Base-by-base conservation (phyloP, 1,139 yeast species). In the Zhuliangozyma parablackwelliae region DNA sequence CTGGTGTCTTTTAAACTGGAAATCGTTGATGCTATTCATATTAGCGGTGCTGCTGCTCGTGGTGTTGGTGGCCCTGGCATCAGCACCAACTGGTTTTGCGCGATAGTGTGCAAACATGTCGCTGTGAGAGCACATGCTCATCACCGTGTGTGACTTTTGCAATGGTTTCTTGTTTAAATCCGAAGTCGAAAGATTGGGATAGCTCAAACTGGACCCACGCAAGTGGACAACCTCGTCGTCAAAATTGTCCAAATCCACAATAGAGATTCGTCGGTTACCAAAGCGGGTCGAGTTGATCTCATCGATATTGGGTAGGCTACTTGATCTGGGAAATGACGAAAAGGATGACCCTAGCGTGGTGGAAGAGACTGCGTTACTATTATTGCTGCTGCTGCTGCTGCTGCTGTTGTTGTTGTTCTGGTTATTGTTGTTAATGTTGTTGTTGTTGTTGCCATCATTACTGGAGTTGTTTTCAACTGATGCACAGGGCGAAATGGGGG, bases 161-260 rank as follows among this genome's bases (percentile, higher is more conserved):
- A 9, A 13, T 16, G 13, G 32, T 12, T 10, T 23, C 11, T 26
- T 31, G 13, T 27, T 26, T 16, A 36, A 29, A 28, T 41, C 42
- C 35, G 30, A 30, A 10, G 41, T 35, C 21, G 34, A 29, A 23
- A 35, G 29, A 25, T 40, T 31, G 30, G 26, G 29, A 28, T 38
- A 37, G 28, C 16, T 16, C 10, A 26, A 26, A 12, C 20, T 9
- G 6, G 26, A 35, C 10, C 23, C 26, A 4, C 35, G 41, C 7
- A 38, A 34, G 28, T 37, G 21, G 9, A 30, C 28, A 4, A 40
- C 31, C 31, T 42, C 49, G 30, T 33, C 48, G 31, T 49, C 46
- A 16, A 54, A 42, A 24, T 45, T 54, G 41, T 54, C 48, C 36
- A 59, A 47, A 33, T 59, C 64, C 39, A 61, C 57, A 13, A 59